phyloP scores from a whole-genome alignment of 129 eudicot species.

The Deinandra increscens region DNA sequence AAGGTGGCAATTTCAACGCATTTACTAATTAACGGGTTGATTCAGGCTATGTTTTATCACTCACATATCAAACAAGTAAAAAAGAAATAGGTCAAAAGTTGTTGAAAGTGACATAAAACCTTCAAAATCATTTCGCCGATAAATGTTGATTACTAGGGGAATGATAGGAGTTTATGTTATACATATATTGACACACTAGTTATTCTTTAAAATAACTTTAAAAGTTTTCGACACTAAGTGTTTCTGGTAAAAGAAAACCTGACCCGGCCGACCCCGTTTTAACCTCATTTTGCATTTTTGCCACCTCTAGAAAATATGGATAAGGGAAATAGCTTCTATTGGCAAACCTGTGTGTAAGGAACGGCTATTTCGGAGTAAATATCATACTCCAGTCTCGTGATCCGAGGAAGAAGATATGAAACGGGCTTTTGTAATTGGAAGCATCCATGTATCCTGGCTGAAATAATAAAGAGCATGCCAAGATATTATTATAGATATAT shows the following conservation, averaged over 20 bases:
- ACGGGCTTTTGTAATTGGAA: slow-evolving; percentile 70
- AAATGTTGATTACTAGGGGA: neutral
- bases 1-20: neutral
- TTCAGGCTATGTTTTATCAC: neutral
- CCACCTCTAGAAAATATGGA: slow-evolving; percentile 13
- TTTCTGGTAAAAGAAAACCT: neutral
- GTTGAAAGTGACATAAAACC: neutral
- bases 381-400: slow-evolving; percentile 73
- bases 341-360: slow-evolving; percentile 61
- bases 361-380: slow-evolving; percentile 62
- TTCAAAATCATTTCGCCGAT: neutral
- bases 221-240: neutral
- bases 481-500: neutral
- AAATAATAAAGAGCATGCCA: slow-evolving; percentile 17
- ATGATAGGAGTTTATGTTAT: neutral
- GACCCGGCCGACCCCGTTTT: neutral
- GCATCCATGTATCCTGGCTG: slow-evolving; percentile 68
- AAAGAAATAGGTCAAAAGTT: neutral
- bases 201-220: neutral
- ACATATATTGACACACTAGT: neutral
- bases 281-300: neutral
- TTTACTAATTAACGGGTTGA: neutral
- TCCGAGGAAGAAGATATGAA: slow-evolving; percentile 57
- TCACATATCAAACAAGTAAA: neutral
- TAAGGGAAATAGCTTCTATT: slow-evolving; percentile 1